Base-by-base conservation (phyloP, 1,139 yeast species). In the Casaregolazyma lundiana region DNA sequence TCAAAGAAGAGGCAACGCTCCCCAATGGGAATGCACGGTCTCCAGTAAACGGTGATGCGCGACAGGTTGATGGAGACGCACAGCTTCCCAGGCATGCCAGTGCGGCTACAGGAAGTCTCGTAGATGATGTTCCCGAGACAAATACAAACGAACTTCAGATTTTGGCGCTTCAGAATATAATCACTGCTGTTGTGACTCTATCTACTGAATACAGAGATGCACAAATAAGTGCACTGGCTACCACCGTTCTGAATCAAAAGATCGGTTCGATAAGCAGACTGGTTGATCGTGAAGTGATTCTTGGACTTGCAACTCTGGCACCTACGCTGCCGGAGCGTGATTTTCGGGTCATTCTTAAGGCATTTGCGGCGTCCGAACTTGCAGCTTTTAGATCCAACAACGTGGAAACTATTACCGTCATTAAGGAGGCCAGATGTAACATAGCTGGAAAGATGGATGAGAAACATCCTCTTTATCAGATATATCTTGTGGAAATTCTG, bases 171-270 rank as follows among this genome's bases (percentile, higher is more conserved):
- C 53, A 57, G 19, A 63, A 87, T 61, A 81, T 89, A 17, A 77
- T 88, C 21, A 75, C 80, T 15, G 83, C 95, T 0, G 76, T 85
- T n/a, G 77, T 81, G 43, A 82, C 81, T 44, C 77, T 90, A 43
- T 81, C 92, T 0, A 76, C 78, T 35, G 73, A 75, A 35, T 84
- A 88, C 57, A 76, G 79, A 43, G 95, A 86, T 56, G 82, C 80
- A 50, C 77, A 86, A 20, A 84, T 90, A 32, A 79, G 86, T n/a
- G 81, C 87, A 1, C 73, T 92, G 53, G 83, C 95, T 0, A 81
- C 87, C 6, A 84, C 96, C 0, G 82, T 92, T 38, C 71, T 92
- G 48, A 78, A 87, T 15, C 97, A 92, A 65, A 92, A 92, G 60
- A 71, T 81, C n/a, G 72, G 72, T 43, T 73, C 70, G 29, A 68